phyloP scores from a whole-genome alignment of 495 filamentous ascomycete species.

The Penicillium crystallinum region DNA sequence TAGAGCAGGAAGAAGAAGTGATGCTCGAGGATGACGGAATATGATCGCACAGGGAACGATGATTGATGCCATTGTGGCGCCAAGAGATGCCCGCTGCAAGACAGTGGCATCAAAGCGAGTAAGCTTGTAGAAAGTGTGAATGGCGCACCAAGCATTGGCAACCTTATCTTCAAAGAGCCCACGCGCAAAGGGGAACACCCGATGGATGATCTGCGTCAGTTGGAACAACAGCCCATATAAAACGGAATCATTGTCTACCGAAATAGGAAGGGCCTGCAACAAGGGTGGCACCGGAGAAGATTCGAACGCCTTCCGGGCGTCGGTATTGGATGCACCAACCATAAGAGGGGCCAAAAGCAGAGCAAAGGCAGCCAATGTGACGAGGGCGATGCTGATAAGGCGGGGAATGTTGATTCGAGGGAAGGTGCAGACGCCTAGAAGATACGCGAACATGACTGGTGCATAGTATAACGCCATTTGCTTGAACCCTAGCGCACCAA shows the following conservation, averaged over 20 bases:
- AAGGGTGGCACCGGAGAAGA: slow-evolving; percentile 50
- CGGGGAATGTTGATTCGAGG: slow-evolving; percentile 65
- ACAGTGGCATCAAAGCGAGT: slow-evolving; percentile 58
- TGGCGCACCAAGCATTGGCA: slow-evolving; percentile 93
- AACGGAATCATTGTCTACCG: slow-evolving; percentile 56
- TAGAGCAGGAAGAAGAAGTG: slow-evolving; percentile 71
- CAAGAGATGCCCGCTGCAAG: slow-evolving; percentile 72
- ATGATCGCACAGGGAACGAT: slow-evolving; percentile 70
- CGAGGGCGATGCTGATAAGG: slow-evolving; percentile 65
- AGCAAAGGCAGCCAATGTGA: slow-evolving; percentile 68
- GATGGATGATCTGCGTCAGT: slow-evolving; percentile 71
- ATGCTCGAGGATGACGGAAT: slow-evolving; percentile 70
- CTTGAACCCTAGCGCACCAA: slow-evolving; percentile 89
- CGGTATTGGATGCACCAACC: slow-evolving; percentile 42
- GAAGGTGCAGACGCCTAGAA: slow-evolving; percentile 77
- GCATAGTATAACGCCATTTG: slow-evolving; percentile 99
- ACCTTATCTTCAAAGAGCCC: slow-evolving; percentile 98
- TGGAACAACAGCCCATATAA: slow-evolving; percentile 73
- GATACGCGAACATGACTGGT: slow-evolving; percentile 84
- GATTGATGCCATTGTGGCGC: slow-evolving; percentile 71
- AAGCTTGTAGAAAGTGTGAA: slow-evolving; percentile 85
- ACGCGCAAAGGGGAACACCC: slow-evolving; percentile 91
- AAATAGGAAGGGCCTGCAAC: slow-evolving; percentile 51
- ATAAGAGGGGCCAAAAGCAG: slow-evolving; percentile 70
- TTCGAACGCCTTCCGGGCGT: slow-evolving; percentile 32